A percentile compares a stretch with the other conserved stretches of the same genome.
phyloP scores from a whole-genome alignment of 768 basidiomycete species.

The Termitomyces sp. region DNA sequence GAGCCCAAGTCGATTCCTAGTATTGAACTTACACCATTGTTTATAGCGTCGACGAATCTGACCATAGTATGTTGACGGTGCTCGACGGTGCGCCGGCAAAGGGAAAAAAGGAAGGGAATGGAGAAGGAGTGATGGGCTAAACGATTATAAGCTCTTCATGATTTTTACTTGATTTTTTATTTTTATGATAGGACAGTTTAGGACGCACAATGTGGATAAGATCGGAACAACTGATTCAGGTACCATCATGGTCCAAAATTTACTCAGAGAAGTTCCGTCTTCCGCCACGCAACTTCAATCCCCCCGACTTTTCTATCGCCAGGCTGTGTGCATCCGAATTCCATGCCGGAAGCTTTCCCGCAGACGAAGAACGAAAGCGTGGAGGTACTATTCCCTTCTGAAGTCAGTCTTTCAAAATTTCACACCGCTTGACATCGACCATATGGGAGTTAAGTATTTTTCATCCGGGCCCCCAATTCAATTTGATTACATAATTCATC shows the following conservation, averaged over 20 bases:
- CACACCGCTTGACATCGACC: neutral
- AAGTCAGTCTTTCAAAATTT: neutral
- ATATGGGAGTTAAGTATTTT: neutral
- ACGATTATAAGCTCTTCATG: conserved; percentile 2
- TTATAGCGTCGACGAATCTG: conserved; percentile 19
- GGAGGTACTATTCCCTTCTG: neutral
- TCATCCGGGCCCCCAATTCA: neutral
- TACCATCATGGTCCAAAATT: neutral
- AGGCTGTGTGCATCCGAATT: neutral
- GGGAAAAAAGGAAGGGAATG: neutral
- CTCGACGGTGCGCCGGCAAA: conserved; percentile 3
- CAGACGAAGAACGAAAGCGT: neutral
- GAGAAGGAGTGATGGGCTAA: neutral
- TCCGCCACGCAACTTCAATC: neutral
- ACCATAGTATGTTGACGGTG: conserved; percentile 16
- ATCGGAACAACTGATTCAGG: conserved; percentile 11
- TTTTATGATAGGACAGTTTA: too few species aligned
- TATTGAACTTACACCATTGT: conserved; percentile 24
- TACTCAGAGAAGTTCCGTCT: neutral
- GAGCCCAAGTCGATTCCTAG: neutral
- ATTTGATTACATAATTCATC: too few species aligned
- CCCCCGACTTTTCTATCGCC: neutral
- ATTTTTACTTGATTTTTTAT: conserved; percentile 7
- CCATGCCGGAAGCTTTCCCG: neutral
- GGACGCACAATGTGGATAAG: neutral